Evolutionary conservation across 148 eudicot species (phyloP).

Genomic region (Camellia japonica): DNA sequence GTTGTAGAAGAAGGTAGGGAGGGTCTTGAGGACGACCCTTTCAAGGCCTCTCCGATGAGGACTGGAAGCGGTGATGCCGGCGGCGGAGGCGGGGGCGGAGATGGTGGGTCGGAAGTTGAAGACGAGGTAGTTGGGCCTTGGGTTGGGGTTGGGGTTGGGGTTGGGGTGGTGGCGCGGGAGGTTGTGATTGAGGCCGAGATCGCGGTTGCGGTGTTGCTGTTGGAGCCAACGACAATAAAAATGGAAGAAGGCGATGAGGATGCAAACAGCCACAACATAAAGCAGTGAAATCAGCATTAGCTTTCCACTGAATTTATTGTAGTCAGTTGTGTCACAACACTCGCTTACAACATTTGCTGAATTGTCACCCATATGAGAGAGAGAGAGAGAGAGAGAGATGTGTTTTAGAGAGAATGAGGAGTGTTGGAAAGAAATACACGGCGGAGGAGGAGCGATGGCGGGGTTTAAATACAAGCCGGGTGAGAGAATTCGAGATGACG

Average conservation of each 20-base stretch:
- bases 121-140: not conserved
- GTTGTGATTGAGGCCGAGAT: not conserved
- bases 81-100: not conserved
- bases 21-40: slow-evolving; percentile 17
- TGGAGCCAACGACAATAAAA: slow-evolving; percentile 23
- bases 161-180: not conserved
- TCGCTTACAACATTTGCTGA: not conserved
- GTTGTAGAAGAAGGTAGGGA: slow-evolving; percentile 17
- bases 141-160: not conserved
- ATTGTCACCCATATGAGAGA: slow-evolving; percentile 11
- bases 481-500: not conserved
- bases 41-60: slow-evolving; percentile 15
- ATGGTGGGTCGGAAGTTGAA: not conserved
- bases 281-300: slow-evolving; percentile 26
- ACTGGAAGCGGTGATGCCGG: not conserved
- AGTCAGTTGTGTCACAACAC: not conserved
- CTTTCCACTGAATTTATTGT: slow-evolving; percentile 21
- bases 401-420: not conserved
- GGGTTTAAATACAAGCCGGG: not conserved
- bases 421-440: not conserved
- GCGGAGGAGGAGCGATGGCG: not conserved
- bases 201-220: slow-evolving; percentile 10
- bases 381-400: slow-evolving; percentile 10
- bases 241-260: slow-evolving; percentile 22
- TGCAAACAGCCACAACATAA: slow-evolving; percentile 19